Conservation (phyloP, 1,284 basidiomycete species). For the Sanghuangporus sanghuang region DNA sequence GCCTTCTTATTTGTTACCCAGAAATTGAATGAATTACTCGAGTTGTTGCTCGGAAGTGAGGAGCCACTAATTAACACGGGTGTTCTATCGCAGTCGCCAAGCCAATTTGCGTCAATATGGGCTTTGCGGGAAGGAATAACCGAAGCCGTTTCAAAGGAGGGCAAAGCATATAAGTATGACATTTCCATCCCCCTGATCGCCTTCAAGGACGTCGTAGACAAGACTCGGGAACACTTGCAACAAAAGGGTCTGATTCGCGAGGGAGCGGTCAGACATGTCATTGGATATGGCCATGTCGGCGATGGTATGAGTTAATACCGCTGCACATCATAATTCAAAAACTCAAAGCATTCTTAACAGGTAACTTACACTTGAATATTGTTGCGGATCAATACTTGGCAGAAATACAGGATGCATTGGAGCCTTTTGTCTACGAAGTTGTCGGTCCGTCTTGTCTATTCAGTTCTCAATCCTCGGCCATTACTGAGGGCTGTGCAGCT, state of each 20-base stretch:
- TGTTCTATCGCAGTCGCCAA: slow-evolving; percentile 88
- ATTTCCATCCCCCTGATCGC: slow-evolving; percentile 85
- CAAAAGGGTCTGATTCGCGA: slow-evolving; percentile 72
- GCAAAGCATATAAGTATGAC: slow-evolving; percentile 98
- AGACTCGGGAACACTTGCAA: slow-evolving; percentile 69
- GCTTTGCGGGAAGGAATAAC: slow-evolving; percentile 91
- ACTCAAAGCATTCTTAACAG: slow-evolving; percentile 33
- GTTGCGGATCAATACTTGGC: slow-evolving; percentile 81
- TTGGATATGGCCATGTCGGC: slow-evolving; percentile 96
- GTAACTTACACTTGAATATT: slow-evolving; percentile 94
- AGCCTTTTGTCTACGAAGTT: slow-evolving; percentile 95
- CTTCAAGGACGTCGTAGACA: slow-evolving; percentile 89
- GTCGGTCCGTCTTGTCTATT: slow-evolving; percentile 50
- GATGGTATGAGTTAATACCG: slow-evolving; percentile 60
- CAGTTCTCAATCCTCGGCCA: background rate
- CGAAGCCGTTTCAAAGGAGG: slow-evolving; percentile 91
- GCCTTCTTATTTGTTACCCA: slow-evolving; percentile 28
- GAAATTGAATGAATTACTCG: slow-evolving; percentile 87
- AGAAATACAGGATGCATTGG: slow-evolving; percentile 83
- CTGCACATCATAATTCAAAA: slow-evolving; percentile 7
- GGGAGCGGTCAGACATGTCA: slow-evolving; percentile 72
- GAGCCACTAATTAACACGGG: slow-evolving; percentile 82
- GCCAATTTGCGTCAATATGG: slow-evolving; percentile 91
- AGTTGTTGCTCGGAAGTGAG: slow-evolving; percentile 73
- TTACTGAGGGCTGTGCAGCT: slow-evolving; percentile 32